A percentile compares a stretch with the other conserved stretches of the same genome.
phyloP scores from a whole-genome alignment of 768 basidiomycete genomes.

The Fomitopsis serialis region DNA sequence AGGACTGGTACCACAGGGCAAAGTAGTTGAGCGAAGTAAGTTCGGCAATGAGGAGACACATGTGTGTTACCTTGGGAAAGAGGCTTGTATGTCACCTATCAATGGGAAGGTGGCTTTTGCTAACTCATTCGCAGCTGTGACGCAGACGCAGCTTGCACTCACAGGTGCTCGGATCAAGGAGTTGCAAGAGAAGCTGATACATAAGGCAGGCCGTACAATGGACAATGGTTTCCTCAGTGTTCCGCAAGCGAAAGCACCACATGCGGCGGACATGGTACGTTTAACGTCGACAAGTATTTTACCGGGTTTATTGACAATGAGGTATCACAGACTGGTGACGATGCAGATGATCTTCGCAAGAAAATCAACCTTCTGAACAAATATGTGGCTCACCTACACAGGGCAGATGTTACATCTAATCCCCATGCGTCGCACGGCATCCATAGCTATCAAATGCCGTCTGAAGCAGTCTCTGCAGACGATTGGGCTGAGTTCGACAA shows the following conservation, averaged over 20 bases:
- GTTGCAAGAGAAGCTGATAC: slow-evolving; percentile 26
- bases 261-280: neutral
- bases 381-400: slow-evolving; percentile 51
- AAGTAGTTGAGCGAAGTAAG: slow-evolving; percentile 51
- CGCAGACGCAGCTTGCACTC: slow-evolving; percentile 59
- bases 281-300: neutral
- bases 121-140: slow-evolving; percentile 41
- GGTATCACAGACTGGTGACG: neutral
- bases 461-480: slow-evolving; percentile 58
- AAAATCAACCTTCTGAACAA: slow-evolving; percentile 58
- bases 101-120: neutral
- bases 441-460: slow-evolving; percentile 59
- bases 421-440: slow-evolving; percentile 26
- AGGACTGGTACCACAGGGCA: slow-evolving; percentile 36
- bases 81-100: slow-evolving; percentile 47
- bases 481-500: slow-evolving; percentile 85
- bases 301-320: neutral
- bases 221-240: neutral
- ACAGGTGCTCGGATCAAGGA: slow-evolving; percentile 49
- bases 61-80: slow-evolving; percentile 69
- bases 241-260: neutral
- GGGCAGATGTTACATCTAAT: slow-evolving; percentile 34
- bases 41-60: slow-evolving; percentile 88
- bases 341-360: slow-evolving; percentile 24
- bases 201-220: neutral